Conservation (phyloP, 129 eudicot species). For the Chrysanthemum makinoi region DNA sequence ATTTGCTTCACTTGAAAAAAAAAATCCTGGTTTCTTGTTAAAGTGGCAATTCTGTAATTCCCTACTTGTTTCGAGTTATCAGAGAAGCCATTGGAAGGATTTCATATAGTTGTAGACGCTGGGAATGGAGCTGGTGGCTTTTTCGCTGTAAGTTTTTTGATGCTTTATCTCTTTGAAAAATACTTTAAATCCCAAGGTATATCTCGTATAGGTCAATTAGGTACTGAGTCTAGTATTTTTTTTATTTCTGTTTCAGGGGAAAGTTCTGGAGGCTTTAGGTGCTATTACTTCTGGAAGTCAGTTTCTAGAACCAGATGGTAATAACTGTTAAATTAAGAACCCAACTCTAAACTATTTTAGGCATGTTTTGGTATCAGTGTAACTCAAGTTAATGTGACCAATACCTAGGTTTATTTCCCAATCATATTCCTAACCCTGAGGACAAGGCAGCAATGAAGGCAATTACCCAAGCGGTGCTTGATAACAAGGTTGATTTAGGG, state of each 20-base stretch:
- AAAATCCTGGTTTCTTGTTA: neutral
- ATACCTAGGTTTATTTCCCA: constrained; percentile 82
- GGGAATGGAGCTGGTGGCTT: constrained; percentile 99
- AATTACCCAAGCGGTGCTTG: constrained; percentile 81
- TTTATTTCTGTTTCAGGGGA: constrained; percentile 54
- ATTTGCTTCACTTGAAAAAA: neutral
- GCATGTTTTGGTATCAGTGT: neutral
- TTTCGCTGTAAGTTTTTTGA: constrained; percentile 65
- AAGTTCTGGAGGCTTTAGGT: constrained; percentile 95
- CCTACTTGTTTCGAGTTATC: constrained; percentile 25
- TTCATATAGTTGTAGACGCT: constrained; percentile 96
- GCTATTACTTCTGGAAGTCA: constrained; percentile 92
- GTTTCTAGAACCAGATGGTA: constrained; percentile 98
- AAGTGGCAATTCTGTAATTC: constrained; percentile 17
- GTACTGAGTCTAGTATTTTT: neutral
- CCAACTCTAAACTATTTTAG: neutral
- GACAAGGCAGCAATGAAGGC: constrained; percentile 97
- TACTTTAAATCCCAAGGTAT: neutral
- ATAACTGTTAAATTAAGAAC: constrained; percentile 1
- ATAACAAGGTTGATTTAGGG: constrained; percentile 94
- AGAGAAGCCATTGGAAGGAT: constrained; percentile 97
- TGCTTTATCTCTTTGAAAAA: no score
- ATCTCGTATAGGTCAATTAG: neutral
- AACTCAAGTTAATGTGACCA: neutral
- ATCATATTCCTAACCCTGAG: constrained; percentile 99